These are phyloP conservation scores for Pichia occidentalis DNA, from an alignment of 805 yeast species.

Conservation along the genomic window DNA sequence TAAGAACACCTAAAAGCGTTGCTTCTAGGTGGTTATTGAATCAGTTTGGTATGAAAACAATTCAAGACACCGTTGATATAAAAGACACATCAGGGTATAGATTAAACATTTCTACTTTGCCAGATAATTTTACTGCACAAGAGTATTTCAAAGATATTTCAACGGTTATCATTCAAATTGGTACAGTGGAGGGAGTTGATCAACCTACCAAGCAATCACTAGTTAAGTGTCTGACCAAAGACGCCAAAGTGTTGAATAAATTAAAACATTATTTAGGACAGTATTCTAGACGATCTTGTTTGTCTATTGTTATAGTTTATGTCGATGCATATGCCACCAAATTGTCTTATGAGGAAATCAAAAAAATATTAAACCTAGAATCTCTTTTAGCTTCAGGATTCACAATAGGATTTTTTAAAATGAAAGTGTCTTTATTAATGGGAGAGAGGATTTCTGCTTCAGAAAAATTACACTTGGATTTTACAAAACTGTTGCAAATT, in stretches of 20 bases:
- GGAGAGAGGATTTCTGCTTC: background rate
- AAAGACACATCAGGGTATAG: slow-evolving; percentile 3
- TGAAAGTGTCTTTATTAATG: background rate
- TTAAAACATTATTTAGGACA: slow-evolving; percentile 4
- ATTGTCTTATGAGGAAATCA: slow-evolving; percentile 5
- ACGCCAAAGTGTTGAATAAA: slow-evolving; percentile 11
- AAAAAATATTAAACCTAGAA: slow-evolving; percentile 5
- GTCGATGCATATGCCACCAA: slow-evolving; percentile 8
- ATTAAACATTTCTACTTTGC: slow-evolving; percentile 37
- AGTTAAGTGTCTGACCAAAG: slow-evolving; percentile 6
- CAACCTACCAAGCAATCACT: background rate
- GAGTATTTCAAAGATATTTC: slow-evolving; percentile 35
- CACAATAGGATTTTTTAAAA: slow-evolving; percentile 11
- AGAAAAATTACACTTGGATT: background rate
- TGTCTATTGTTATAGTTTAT: slow-evolving; percentile 13
- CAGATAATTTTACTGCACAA: slow-evolving; percentile 33
- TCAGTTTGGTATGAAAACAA: slow-evolving; percentile 18
- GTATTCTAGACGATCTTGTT: slow-evolving; percentile 4
- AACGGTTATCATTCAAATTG: slow-evolving; percentile 48
- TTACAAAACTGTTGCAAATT: background rate
- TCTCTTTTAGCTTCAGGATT: background rate
- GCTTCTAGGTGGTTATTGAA: slow-evolving; percentile 24
- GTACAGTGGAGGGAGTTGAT: slow-evolving; percentile 26
- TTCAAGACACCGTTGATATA: slow-evolving; percentile 11
- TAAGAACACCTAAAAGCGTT: slow-evolving; percentile 27